Evolutionary conservation across 1,139 yeast genomes (phyloP), one percentile per base, ranked within the genome.

Genomic region (Scheffersomyces segobiensis): DNA sequence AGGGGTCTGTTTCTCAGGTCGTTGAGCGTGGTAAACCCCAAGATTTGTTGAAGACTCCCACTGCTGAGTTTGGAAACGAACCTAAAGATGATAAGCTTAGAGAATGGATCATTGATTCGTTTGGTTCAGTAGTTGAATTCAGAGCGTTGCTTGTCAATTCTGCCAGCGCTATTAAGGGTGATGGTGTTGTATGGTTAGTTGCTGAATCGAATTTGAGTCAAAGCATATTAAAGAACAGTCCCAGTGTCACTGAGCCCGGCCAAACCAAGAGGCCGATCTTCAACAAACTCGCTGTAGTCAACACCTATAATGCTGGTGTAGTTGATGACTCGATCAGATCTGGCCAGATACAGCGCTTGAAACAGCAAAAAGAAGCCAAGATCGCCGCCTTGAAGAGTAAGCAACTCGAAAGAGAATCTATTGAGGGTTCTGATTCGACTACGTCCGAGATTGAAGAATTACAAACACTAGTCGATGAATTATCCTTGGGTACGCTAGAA

Each of bases 221-320:
- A 59, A 65, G 65, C 53, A 59, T 68, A 46, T 64, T 71, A 62
- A 69, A 68, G 54, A 67, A 62, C 51, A 65, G 68, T 20, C 56
- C 59, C 50, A 53, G 62, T 62, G 64, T 56, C 62, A 59, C 60
- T 59, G 60, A 60, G 50, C 66, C 61, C 22, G 69, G 73, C 58
- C 60, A 71, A 18, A 63, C 71, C 42, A 69, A 70, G 39, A 74
- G 68, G 49, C 69, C 73, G 3, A 73, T 65, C 62, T 84, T 72
- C 63, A 80, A 79, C 58, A 78, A 81, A 46, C 77, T 89, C 65
- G 86, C 85, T 51, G 75, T 89, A n/a, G 76, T 89, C 57, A 89
- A 89, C 75, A 89, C 95, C n/a, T 89, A 88, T 70, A 88, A 88
- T 66, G 83, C 88, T 10, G 95, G 95, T 10, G 79, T 86, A 19